Evolutionary conservation across 83 land plant genomes (phyloP), one percentile per base, ranked within the genome.

Genomic region (Larix sibirica): DNA sequence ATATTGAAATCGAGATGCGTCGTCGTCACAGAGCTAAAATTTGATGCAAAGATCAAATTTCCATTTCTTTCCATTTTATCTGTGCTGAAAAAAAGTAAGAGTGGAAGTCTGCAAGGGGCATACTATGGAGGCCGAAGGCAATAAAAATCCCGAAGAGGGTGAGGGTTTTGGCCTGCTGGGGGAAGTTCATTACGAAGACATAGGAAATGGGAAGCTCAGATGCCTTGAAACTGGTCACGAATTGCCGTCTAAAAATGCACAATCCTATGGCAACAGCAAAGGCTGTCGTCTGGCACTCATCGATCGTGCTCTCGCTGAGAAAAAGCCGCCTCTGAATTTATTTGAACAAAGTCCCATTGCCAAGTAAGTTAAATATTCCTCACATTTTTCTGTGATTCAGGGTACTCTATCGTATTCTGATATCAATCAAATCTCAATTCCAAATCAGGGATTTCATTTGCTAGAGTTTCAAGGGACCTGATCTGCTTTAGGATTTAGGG

Each of bases 191-290:
- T 96, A 85, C 87, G 83, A 61, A 62, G 88, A 86, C 24, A 54
- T 96, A 26, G 89, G 84, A 26, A 86, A 85, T 40, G 96, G 96
- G 0, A 82, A 95, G 44, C 84, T 94, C 56, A 83, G 84, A 73
- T 96, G 98, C 83, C 82, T 86, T 24, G 94, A 96, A 83, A 96
- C 96, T 1, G 98, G 98, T 54, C 97, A 96, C 86, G 98, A 96
- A 85, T 36, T 91, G 91, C 89, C 83, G 3, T 83, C 66, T 10
- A 70, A 79, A 3, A 90, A 88, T 13, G 83, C 54, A 70, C 91
- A 85, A 0, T 77, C 89, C 3, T 96, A 96, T 67, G 74, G 81
- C 10, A 59, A 50, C 59, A 83, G 81, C 85, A 96, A 92, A 81
- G 88, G 88, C 17, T 96, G 97, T 65, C 93, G 96, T 1, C 7